Base-by-base conservation (phyloP, 108 stramenopile genomes). In the Nitzschia sp. region DNA sequence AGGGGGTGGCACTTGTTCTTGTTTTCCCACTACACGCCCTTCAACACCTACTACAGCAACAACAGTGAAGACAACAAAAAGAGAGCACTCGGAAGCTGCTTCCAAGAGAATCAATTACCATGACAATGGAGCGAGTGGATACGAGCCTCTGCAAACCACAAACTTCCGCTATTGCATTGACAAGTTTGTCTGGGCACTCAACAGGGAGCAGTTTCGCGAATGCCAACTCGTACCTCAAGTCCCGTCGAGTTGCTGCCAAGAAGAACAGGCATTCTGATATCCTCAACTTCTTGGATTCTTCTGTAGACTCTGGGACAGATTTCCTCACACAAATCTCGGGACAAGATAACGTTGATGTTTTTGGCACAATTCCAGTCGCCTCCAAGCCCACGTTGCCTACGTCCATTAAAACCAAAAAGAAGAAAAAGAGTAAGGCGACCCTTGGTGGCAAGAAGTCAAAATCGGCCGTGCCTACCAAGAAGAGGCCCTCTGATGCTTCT, bases 181-280 rank as follows among this genome's bases (percentile, higher is more conserved):
- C 29, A 5, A 34, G 29, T 34, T 34, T 34, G 29, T 34, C 29
- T 1, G 29, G 29, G 5, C 29, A 34, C 29, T 34, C 46, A 6
- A 48, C 46, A 48, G 17, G n/a, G 17, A 48, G 46, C 17, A 17
- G n/a, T 48, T 65, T 7, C n/a, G 63, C 63, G 1, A 65, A 65
- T 44, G 29, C 50, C 1, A 53, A 65, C 10, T 65, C 63, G 0
- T 65, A 65, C 34, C 63, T 65, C 7, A 37, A 39, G 20, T 15
- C 50, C 15, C 38, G 63, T 19, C 50, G 63, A 10, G 25, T 9
- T 51, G 51, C 63, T n/a, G 51, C 50, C 12, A 51, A 38, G 15
- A 15, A 51, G 37, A 22, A 65, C 6, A 24, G 63, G 7, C 22
- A 51, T 7, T 20, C 29, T 29, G 51, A 65, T 52, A 65, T 65